Base-by-base conservation (phyloP, 225 moss, liverwort and hornwort genomes). In the Rhytidiadelphus loreus region DNA sequence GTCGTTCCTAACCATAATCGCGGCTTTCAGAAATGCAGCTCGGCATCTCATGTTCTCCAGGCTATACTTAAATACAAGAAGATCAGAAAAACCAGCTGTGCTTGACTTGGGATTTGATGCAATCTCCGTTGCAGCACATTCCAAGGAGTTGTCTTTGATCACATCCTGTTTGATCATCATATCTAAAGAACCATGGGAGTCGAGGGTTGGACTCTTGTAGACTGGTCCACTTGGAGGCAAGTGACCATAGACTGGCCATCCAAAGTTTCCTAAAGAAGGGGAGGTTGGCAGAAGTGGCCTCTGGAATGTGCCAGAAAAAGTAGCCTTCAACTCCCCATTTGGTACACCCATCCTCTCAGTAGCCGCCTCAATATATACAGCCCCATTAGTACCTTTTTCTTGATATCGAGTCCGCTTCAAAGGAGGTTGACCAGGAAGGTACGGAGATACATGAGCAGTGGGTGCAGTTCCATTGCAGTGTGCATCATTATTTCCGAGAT, bases 31-130 rank as follows among this genome's bases (percentile, higher is more conserved):
- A 85, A 98, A 96, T 85, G 94, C 93, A 85, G 94, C 94, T 88
- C 98, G 95, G 83, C 93, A 95, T 85, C 92, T 87, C 91, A 98
- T 93, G 89, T 87, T 96, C 90, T 97, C 97, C 91, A 98, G 91
- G 86, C 98, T 97, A 89, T 98, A 98, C 77, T 96, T 95, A 88
- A 93, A 97, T 77, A 98, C 96, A 71, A 96, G 84, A 86, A 95
- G 90, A 91, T 98, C 96, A 68, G 95, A 95, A 70, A 95, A 73
- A 60, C 92, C 91, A 79, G 50, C 90, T 66, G 87, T 80, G 55
- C 85, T 91, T 69, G 91, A 84, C 87, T 92, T 94, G 69, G 88
- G 94, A 30, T 88, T 90, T 62, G 84, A 86, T 74, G 85, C 89
- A 90, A 77, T 81, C 52, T 94, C 95, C 69, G 90, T 88, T 88